phyloP scores from a whole-genome alignment of 768 basidiomycete genomes.

The Gymnopilus junonius region DNA sequence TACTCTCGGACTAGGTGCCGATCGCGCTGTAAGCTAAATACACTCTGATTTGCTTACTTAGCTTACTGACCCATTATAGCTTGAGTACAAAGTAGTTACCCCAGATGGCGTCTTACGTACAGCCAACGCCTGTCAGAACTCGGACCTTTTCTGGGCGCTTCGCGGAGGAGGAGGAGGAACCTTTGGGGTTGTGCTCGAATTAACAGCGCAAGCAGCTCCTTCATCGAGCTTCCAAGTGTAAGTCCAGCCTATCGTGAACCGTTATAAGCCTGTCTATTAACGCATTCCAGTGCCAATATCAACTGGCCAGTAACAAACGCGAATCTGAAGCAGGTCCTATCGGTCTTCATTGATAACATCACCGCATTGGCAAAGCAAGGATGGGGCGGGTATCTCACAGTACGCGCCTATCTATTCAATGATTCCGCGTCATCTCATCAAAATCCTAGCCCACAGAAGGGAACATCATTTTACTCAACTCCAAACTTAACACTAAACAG shows the following conservation, averaged over 20 bases:
- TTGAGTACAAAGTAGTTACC: conserved; percentile 57
- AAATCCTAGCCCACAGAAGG: conserved; percentile 19
- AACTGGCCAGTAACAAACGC: conserved; percentile 34
- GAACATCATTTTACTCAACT: conserved; percentile 30
- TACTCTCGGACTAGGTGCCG: conserved; percentile 48
- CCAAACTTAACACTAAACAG: conserved; percentile 23
- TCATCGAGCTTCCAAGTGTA: conserved; percentile 23
- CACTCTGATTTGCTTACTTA: background rate
- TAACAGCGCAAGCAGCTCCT: conserved; percentile 39
- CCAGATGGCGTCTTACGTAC: conserved; percentile 50
- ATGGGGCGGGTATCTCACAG: conserved; percentile 46
- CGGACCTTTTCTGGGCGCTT: conserved; percentile 59
- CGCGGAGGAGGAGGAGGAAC: conserved; percentile 52
- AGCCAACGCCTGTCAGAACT: conserved; percentile 52
- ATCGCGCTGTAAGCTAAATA: conserved; percentile 42
- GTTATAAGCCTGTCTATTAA: background rate
- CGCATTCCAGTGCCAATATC: conserved; percentile 41
- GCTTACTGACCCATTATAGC: conserved; percentile 22
- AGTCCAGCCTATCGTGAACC: background rate
- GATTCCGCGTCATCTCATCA: background rate
- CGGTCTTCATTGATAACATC: conserved; percentile 40
- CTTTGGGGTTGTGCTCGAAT: conserved; percentile 48
- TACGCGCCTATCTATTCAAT: background rate
- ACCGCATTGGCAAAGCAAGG: conserved; percentile 48
- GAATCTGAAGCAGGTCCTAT: conserved; percentile 33